Evolutionary conservation across 768 basidiomycete species (phyloP), one percentile per base, ranked within the genome.

Genomic region (Termitomyces sp.): DNA sequence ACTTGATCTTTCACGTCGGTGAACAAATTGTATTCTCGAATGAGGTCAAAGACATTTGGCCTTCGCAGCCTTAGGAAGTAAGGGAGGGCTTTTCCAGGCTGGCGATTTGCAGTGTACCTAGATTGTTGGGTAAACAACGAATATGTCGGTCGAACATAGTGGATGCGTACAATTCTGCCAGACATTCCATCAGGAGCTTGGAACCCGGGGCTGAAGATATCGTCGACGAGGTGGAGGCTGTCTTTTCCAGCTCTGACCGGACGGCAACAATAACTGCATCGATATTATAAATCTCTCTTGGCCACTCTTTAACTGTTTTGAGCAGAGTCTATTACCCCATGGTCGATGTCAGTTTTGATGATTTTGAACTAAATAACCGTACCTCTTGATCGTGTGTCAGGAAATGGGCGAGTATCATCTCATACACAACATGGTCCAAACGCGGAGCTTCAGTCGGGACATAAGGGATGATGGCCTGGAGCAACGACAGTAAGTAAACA

Each of bases 1-100:
- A 91, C 94, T 71, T 97, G 94, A 65, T 98, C 94, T 66, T 92
- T 89, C 2, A 99, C 92, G 55, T 92, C 92, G 24, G 94, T 91
- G 71, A 97, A 99, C 6, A 99, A 76, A 65, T 96, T 96, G 67
- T 97, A 79, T 54, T 97, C 93, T 36, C 89, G 80, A 64, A 99
- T 97, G 56, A 99, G 86, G 59, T 94, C 88, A 69, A 99, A 96
- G 13, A 98, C 96, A 64, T 94, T 88, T 7, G 93, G 85, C 50
- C 87, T 79, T 8, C 94, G 85, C 16, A 98, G 78, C 8, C 92
- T 83, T 16, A 99, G 79, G 75, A 88, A 92, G 73, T 84, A 98
- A 0, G 92, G 92, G 0, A 99, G 75, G 0, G 97, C 97, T 73
- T 96, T 95, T 22, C 91, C 94, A 2, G 92, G 92, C 74, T 98